Base-by-base conservation (phyloP, 2,329 filamentous ascomycete genomes). In the Xylariaceae sp. region DNA sequence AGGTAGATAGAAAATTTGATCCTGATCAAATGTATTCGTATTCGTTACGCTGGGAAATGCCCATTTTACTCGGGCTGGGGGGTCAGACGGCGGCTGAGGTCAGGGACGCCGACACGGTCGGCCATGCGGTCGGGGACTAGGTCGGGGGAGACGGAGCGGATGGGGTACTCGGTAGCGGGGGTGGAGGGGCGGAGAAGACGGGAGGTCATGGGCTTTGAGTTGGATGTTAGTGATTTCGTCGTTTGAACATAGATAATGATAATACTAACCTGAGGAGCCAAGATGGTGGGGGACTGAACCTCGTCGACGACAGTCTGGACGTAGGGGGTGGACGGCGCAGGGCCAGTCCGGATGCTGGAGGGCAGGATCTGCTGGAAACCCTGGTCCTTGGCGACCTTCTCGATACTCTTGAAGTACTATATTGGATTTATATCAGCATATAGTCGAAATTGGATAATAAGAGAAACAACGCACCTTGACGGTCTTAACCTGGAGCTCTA, bases 401-500 rank as follows among this genome's bases (percentile, higher is more conserved):
- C 86, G 67, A 89, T 88, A 62, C 82, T 85, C 75, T 88, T 88
- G 73, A 89, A 89, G 72, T 89, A 89, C 77, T 85, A 58, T n/a
- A 35, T 1, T n/a, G 23, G 34, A 7, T 3, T 39, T 53, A 6
- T 34, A 41, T 62, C 44, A 62, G 55, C 41, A 57, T 2, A 4
- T 1, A 13, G 51, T 15, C 4, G 53, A 59, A 60, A 57, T 59
- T 18, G 44, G 9, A 8, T 13, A 23, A 4, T 9, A 41, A n/a
- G 18, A 54, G 37, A n/a, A 48, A 23, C 3, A 10, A 39, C 72
- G 67, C 72, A 81, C 81, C 76, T 82, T 84, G 68, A 89, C 87
- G 0, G 87, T 89, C 77, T 89, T 89, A 62, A 89, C 87, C 71
- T 87, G 86, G 55, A 90, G 76, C 72, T 89, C 87, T 11, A 88